These are phyloP conservation scores for Pulveroboletus sp. DNA, from an alignment of 1,284 basidiomycete genomes.

Conservation along the genomic window DNA sequence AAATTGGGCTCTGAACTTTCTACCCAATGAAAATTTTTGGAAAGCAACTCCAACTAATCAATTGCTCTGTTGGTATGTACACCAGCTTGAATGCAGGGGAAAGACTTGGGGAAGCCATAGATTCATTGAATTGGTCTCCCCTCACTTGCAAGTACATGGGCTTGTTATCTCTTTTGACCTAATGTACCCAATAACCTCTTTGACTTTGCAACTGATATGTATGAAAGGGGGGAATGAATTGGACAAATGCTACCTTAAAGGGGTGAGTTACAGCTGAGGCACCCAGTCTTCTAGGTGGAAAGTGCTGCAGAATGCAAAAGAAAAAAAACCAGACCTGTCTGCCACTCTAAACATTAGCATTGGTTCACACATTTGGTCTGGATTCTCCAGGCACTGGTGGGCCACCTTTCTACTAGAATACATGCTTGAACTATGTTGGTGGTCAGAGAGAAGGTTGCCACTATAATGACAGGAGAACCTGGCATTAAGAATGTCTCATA, in stretches of 20 bases:
- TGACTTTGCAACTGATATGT: conserved; percentile 61
- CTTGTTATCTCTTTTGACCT: conserved; percentile 19
- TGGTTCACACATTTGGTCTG: too few species aligned
- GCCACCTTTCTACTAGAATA: conserved; percentile 21
- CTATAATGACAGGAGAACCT: conserved; percentile 26
- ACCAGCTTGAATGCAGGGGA: background rate
- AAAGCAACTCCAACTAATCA: conserved; percentile 49
- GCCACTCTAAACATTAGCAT: too few species aligned
- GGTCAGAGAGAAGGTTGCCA: conserved; percentile 31
- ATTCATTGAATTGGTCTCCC: conserved; percentile 16
- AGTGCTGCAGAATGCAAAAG: conserved; percentile 44
- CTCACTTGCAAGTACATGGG: conserved; percentile 20
- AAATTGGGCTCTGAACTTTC: conserved; percentile 47
- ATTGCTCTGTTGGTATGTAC: conserved; percentile 40
- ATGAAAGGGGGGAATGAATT: conserved; percentile 59
- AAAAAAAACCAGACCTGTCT: too few species aligned
- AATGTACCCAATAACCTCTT: conserved; percentile 42
- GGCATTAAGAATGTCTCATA: conserved; percentile 19
- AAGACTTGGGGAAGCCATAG: conserved; percentile 6
- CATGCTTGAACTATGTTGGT: conserved; percentile 26
- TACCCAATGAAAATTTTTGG: conserved; percentile 47
- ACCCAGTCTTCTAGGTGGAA: conserved; percentile 51
- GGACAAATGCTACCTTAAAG: conserved; percentile 57
- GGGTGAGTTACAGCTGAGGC: conserved; percentile 49
- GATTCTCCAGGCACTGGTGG: conserved; percentile 8